Percentiles rank a stretch among this genome's conserved stretches.
Evolutionary conservation across 2,329 filamentous ascomycete species (phyloP).

Genomic region (Coniochaeta sp.): DNA sequence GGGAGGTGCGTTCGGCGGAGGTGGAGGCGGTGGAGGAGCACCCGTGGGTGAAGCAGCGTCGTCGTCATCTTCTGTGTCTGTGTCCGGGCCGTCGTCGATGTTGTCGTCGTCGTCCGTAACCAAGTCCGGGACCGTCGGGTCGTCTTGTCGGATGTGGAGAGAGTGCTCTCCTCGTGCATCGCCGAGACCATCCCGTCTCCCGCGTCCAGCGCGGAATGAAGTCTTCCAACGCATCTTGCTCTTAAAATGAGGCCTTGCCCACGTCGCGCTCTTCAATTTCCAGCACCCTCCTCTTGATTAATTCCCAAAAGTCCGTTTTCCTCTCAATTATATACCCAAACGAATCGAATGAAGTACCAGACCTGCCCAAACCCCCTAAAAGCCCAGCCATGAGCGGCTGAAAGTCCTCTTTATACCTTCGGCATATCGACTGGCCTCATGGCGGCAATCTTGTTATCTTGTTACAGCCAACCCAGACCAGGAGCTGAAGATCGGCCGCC

Average conservation of each 20-base stretch:
- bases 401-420: neutral
- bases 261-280: too few species aligned
- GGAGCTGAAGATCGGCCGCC: neutral
- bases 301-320: too few species aligned
- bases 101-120: neutral
- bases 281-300: too few species aligned
- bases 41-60: conserved; percentile 9
- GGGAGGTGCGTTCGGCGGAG: neutral
- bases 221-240: neutral
- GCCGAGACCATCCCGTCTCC: neutral
- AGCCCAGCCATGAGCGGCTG: too few species aligned
- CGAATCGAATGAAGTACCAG: too few species aligned
- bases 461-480: neutral
- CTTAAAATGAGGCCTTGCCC: too few species aligned
- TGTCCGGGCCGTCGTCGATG: neutral
- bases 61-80: conserved; percentile 1
- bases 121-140: neutral
- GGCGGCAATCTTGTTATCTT: too few species aligned
- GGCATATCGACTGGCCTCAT: neutral
- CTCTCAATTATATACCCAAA: too few species aligned
- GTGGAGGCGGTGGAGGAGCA: conserved; percentile 4
- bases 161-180: neutral
- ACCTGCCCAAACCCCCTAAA: too few species aligned
- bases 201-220: neutral
- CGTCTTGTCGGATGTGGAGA: neutral